Evolutionary conservation across 73 alveolate species (phyloP).

Genomic region (Paramecium sexaurelia): DNA sequence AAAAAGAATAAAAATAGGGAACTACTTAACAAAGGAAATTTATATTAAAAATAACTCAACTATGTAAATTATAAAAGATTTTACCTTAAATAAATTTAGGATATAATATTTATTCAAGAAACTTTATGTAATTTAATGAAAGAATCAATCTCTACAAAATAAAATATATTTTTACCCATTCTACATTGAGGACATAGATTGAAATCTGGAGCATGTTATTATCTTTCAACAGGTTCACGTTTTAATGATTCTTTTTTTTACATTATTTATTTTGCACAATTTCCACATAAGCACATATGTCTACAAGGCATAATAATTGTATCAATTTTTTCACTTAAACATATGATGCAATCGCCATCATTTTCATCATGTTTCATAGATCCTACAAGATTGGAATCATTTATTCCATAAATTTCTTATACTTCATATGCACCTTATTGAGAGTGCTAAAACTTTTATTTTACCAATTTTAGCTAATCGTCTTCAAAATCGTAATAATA

Average conservation of each 20-base stretch:
- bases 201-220: constrained; percentile 18
- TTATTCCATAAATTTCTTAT: constrained; percentile 35
- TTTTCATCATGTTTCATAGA: background rate
- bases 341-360: background rate
- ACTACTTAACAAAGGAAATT: too few relatives aligned
- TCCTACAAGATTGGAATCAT: background rate
- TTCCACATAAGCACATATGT: constrained; percentile 43
- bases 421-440: background rate
- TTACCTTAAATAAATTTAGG: background rate
- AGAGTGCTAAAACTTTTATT: background rate
- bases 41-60: too few relatives aligned
- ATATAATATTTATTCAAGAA: background rate
- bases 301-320: constrained; percentile 57
- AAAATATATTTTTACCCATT: background rate
- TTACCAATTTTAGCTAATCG: background rate
- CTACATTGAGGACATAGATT: constrained; percentile 53
- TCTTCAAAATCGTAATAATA: constrained; percentile 25
- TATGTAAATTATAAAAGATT: background rate
- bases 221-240: background rate
- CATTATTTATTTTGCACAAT: constrained; percentile 11
- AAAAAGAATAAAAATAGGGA: too few relatives aligned
- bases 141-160: background rate
- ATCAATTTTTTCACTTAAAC: constrained; percentile 16
- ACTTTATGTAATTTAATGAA: constrained; percentile 43
- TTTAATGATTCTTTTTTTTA: background rate